Conservation (phyloP, 768 basidiomycete genomes). For the Brasilioporus rufonigricans region DNA sequence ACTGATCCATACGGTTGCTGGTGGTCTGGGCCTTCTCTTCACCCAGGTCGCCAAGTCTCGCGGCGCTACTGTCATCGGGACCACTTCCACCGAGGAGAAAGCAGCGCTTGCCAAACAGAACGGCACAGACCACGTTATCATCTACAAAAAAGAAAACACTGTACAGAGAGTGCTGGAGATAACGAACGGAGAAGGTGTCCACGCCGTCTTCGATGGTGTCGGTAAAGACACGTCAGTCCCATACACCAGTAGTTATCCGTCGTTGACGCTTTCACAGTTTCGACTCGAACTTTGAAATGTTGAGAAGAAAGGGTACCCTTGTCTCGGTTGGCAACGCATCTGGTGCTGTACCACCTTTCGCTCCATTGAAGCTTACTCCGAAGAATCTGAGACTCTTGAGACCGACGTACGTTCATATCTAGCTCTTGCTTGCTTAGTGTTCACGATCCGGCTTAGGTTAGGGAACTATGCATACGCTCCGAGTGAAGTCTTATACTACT, state of each 20-base stretch:
- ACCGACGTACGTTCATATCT: conserved; percentile 54
- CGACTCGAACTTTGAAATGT: conserved; percentile 76
- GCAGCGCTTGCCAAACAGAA: conserved; percentile 72
- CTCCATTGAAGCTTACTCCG: conserved; percentile 65
- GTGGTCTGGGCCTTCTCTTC: conserved; percentile 75
- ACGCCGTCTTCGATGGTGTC: conserved; percentile 93
- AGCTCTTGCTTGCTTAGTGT: not conserved
- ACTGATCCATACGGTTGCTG: conserved; percentile 88
- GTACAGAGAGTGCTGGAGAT: conserved; percentile 70
- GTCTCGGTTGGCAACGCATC: conserved; percentile 93
- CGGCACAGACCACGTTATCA: conserved; percentile 85
- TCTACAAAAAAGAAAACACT: conserved; percentile 75
- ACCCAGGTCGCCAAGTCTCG: conserved; percentile 65
- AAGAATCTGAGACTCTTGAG: conserved; percentile 82
- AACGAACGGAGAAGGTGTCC: conserved; percentile 77
- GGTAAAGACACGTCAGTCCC: conserved; percentile 85
- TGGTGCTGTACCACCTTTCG: conserved; percentile 74
- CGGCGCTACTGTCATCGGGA: conserved; percentile 91
- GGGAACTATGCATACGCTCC: conserved; percentile 69
- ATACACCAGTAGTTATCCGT: not conserved
- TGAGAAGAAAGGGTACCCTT: conserved; percentile 84
- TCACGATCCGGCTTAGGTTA: conserved; percentile 44
- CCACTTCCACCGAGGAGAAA: conserved; percentile 84
- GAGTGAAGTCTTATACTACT: conserved; percentile 70
- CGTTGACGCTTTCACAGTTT: conserved; percentile 43